Evolutionary conservation across 139 green algal species (phyloP), one percentile per base, ranked within the genome.

Genomic region (Micromonas commoda): DNA sequence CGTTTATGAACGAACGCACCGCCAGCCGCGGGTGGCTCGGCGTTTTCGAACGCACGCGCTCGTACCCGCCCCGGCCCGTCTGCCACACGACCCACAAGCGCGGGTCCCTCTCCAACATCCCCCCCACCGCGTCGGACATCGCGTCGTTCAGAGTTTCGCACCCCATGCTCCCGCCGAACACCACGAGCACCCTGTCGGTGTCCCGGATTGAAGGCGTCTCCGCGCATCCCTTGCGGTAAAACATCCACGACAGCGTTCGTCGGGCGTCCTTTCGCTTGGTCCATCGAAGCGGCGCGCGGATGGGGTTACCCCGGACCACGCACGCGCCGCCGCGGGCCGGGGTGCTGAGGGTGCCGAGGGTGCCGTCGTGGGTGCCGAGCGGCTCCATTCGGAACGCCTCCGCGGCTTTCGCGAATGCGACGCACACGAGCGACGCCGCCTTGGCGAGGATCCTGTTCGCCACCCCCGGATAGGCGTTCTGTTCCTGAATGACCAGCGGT

Each of bases 401-500:
- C 26, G 21, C 20, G n/a, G 82, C 82, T 5, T 76, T 77, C 29
- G 64, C 39, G 53, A 87, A 87, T 21, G 76, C 84, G 20, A 88
- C 52, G 73, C 69, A 86, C 16, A 86, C 61, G 20, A 63, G 3
- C 4, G 61, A 72, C 2, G 84, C 84, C 38, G 83, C 65, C 20
- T 16, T 39, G 19, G 53, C 79, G 16, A 88, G 67, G 26, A 83
- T 23, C 6, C 77, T 54, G 68, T 87, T 89, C 33, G 85, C 81
- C 29, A 86, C n/a, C 6, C 84, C 84, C 51, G 84, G 64, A 64
- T 61, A 69, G 5, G 84, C 84, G 72, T 89, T 89, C 60, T 82
- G 80, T 80, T 89, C 85, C 57, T 83, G 83, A 1, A 89, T n/a
- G 28, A 87, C 66, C 4, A 89, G 24, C 5, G 79, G 83, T 4